A percentile compares a stretch with the other conserved stretches of the same genome.
Evolutionary conservation across 2,329 filamentous ascomycete species (phyloP).

Genomic region (Teratosphaeria gauchensis): DNA sequence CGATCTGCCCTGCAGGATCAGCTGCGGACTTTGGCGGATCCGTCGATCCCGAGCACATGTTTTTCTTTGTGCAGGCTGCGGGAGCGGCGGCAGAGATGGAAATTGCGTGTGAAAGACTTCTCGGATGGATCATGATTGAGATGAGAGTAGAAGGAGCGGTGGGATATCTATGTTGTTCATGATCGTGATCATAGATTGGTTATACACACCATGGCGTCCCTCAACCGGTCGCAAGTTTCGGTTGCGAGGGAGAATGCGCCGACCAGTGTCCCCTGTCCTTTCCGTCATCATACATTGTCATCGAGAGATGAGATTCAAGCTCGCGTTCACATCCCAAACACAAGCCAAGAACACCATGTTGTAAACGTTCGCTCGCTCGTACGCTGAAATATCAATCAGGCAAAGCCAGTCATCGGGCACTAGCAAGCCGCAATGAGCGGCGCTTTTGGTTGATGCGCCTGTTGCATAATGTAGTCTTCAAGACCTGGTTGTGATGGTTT

Average conservation of each 20-base stretch:
- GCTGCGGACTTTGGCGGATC: background rate
- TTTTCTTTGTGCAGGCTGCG: background rate
- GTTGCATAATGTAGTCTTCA: conserved; percentile 25
- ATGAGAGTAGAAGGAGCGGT: background rate
- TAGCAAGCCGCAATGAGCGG: conserved; percentile 34
- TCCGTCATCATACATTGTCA: background rate
- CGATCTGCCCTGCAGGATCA: background rate
- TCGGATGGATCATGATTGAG: background rate
- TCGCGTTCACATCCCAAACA: conserved; percentile 6
- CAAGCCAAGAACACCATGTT: background rate
- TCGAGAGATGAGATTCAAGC: conserved; percentile 13
- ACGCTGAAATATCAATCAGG: conserved; percentile 11
- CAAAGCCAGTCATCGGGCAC: conserved; percentile 20
- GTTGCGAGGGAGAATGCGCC: background rate
- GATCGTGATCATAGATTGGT: background rate
- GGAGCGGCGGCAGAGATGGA: background rate
- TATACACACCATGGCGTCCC: background rate
- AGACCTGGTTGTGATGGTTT: conserved; percentile 14
- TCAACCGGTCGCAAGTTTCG: background rate
- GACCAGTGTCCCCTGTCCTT: background rate
- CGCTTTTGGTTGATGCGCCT: conserved; percentile 27
- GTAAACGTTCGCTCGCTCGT: conserved; percentile 13
- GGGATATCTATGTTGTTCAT: background rate
- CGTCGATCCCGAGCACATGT: background rate
- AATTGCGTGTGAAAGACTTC: background rate